Conservation (phyloP, 371 early-diverging fungal species). For the Mortierella sp. region DNA sequence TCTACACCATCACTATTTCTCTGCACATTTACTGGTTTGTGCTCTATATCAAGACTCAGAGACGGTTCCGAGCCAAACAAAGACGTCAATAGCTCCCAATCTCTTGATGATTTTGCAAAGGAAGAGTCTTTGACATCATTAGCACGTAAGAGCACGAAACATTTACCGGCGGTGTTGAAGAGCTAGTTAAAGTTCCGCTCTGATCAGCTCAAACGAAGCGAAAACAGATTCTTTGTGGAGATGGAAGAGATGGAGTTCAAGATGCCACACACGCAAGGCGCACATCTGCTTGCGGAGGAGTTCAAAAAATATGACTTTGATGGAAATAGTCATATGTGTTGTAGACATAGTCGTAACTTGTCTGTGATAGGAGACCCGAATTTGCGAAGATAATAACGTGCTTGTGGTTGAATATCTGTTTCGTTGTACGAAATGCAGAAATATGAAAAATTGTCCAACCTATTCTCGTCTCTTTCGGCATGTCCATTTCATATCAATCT, state of each 20-base stretch:
- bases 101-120: slow-evolving; percentile 14
- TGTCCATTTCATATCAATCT: slow-evolving; percentile 1
- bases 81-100: slow-evolving; percentile 27
- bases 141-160: not conserved
- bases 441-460: not conserved
- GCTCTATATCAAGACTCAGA: slow-evolving; percentile 40
- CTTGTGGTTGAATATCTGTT: too few relatives aligned
- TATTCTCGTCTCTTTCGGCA: not conserved
- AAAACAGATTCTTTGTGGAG: slow-evolving; percentile 15
- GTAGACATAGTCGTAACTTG: not conserved
- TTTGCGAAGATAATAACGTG: too few relatives aligned
- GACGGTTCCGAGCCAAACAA: slow-evolving; percentile 25
- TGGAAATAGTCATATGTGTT: not conserved
- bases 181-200: not conserved
- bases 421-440: too few relatives aligned
- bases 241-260: not conserved
- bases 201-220: not conserved
- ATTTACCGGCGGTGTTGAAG: not conserved
- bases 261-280: not conserved
- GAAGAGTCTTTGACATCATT: slow-evolving; percentile 6
- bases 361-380: too few relatives aligned
- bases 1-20: slow-evolving; percentile 45
- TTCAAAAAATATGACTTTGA: not conserved
- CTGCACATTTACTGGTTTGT: slow-evolving; percentile 53
- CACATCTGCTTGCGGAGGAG: not conserved